Conservation (phyloP, 352 stramenopile species). For the Globisporangium cylindrosporum region DNA sequence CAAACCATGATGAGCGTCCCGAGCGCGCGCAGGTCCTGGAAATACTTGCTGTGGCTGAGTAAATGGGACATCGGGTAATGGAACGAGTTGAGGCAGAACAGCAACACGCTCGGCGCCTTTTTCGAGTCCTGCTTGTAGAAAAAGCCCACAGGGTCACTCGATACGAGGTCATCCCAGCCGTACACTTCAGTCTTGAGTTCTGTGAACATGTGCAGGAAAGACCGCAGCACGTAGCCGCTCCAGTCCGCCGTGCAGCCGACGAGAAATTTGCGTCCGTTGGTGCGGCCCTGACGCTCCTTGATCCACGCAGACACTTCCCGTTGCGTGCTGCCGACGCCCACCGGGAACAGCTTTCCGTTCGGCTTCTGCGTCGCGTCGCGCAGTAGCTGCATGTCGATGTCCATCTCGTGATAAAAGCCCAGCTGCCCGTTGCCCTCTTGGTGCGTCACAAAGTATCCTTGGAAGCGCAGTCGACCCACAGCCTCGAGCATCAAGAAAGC, state of each 20-base stretch:
- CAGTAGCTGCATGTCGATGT: slow-evolving; percentile 62
- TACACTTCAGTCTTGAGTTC: slow-evolving; percentile 56
- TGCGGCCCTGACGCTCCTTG: slow-evolving; percentile 50
- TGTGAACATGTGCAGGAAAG: slow-evolving; percentile 64
- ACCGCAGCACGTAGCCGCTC: slow-evolving; percentile 62
- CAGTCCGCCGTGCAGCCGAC: slow-evolving; percentile 63
- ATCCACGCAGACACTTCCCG: slow-evolving; percentile 66
- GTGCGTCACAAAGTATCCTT: slow-evolving; percentile 35
- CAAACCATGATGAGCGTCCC: slow-evolving; percentile 70
- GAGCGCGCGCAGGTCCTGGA: slow-evolving; percentile 60
- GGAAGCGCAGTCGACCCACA: slow-evolving; percentile 50
- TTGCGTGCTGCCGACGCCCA: slow-evolving; percentile 27
- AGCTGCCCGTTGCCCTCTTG: slow-evolving; percentile 44
- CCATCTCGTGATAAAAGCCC: slow-evolving; percentile 82
- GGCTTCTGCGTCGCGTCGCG: slow-evolving; percentile 31
- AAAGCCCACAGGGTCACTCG: slow-evolving; percentile 47
- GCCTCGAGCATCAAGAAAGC: slow-evolving; percentile 39
- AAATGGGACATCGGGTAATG: slow-evolving; percentile 63
- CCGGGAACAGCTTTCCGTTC: slow-evolving; percentile 41
- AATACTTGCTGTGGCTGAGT: slow-evolving; percentile 59
- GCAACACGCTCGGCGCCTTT: slow-evolving; percentile 57
- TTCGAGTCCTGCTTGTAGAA: slow-evolving; percentile 67
- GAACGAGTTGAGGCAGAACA: slow-evolving; percentile 82
- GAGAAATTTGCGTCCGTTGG: slow-evolving; percentile 70
- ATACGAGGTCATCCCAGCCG: slow-evolving; percentile 64